Evolutionary conservation across 768 basidiomycete species (phyloP), one percentile per base, ranked within the genome.

Genomic region (Candolleomyces aberdarensis): DNA sequence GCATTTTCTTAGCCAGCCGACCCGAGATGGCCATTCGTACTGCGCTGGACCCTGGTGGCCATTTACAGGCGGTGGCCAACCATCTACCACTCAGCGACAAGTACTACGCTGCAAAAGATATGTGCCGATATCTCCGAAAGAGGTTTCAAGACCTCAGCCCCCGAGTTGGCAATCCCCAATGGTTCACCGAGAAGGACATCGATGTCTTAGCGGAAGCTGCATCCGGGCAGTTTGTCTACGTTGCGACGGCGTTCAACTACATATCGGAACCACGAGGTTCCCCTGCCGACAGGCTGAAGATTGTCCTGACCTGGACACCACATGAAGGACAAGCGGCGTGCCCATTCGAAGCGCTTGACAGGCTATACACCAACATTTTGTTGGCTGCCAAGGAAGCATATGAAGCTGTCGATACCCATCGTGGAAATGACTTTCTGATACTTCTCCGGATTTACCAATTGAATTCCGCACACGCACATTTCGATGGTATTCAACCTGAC

Each of bases 141-240:
- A 47, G 41, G 29, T 26, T 59, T 39, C 1, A 5, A n/a, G 49
- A 52, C 17, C 17, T 51, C 10, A 52, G 48, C 17, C 19, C 15
- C 17, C 58, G 50, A 2, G 15, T 36, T n/a, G n/a, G 32, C 29
- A 9, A 20, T 32, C 58, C n/a, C 43, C 40, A 20, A 1, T 59
- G 58, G 58, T 49, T 49, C 17, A 29, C 47, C 9, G 36, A 50
- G 19, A 13, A 59, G 43, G 58, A 26, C 4, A 40, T 59, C 14
- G 11, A 13, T 15, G 40, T 4, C 17, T 19, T 59, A 5, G 58
- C 50, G 5, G 31, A 36, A 14, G 32, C 11, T 4, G 47, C 58
- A 9, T 59, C 58, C 8, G 58, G 58, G 7, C 58, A 59, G 36
- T 59, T 59, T 41, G 50, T 59, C 1, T 59, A 59, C 19, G 58